Base-by-base conservation (phyloP, 1,139 yeast species). In the Taiozyma sp. region DNA sequence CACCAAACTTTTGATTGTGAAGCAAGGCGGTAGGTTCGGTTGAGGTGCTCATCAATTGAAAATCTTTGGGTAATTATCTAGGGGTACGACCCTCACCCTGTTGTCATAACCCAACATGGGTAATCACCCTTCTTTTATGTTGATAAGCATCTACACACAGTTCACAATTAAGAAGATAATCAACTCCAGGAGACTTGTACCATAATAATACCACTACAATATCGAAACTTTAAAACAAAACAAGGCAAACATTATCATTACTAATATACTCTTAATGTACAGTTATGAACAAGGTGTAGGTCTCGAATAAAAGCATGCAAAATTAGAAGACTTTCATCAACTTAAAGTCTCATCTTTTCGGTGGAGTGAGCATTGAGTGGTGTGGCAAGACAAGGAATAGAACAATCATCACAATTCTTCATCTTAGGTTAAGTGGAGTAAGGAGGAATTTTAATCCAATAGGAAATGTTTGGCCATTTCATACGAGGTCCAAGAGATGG, bases 401-500 rank as follows among this genome's bases (percentile, higher is more conserved):
- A 32, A 32, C 36, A 38, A 22, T 38, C 41, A 38, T 38, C 24
- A 19, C 41, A 38, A 19, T 38, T 38, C 41, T 38, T 38, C 24
- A 19, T 38, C 41, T 7, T 32, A 14, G 27, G 27, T 24, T 24
- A 24, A 24, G 27, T 24, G 8, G 27, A 7, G 27, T 4, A 3
- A 24, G 8, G 8, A 24, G 27, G 27, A 24, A 24, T 8, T 4
- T 9, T 22, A 38, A 39, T 52, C 50, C 36, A 56, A 38, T 39
- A 57, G 34, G 51, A 56, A 60, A 44, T 62, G 64, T 52, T 93
- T 93, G 44, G 97, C 98, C 95, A 92, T 89, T 68, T 93, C 99
- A 69, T 95, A 93, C 24, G 97, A 92, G 2, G 98, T 93, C 99
- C 99, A 93, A 57, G 96, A 85, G 55, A 93, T 92, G 36, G 99